Evolutionary conservation across 108 stramenopile genomes (phyloP).

Genomic region (Bacterosira constricta): DNA sequence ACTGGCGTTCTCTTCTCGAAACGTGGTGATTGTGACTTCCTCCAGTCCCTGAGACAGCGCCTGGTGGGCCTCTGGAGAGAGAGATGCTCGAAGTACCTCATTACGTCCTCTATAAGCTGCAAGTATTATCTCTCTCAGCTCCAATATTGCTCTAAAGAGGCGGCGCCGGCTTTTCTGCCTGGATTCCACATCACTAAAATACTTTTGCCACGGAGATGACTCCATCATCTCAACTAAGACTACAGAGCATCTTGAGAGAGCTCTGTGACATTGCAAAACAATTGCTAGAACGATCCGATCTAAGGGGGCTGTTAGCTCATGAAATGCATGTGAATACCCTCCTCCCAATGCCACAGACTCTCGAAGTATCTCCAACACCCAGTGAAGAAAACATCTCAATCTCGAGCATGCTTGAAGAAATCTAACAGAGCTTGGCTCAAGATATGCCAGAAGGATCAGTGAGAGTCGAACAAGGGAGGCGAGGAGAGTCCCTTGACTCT

Average conservation of each 20-base stretch:
- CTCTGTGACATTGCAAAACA: conserved; percentile 75
- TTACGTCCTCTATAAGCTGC: conserved; percentile 64
- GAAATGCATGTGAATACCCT: conserved; percentile 64
- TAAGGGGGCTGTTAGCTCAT: conserved; percentile 63
- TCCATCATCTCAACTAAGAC: conserved; percentile 74
- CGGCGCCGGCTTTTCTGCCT: conserved; percentile 49
- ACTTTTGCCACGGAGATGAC: conserved; percentile 44
- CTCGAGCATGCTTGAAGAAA: conserved; percentile 80
- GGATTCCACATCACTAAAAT: conserved; percentile 60
- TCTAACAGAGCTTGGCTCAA: conserved; percentile 80
- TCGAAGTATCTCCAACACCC: conserved; percentile 75
- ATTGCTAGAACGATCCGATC: conserved; percentile 73
- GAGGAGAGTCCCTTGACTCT: conserved; percentile 78
- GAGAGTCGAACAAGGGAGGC: conserved; percentile 76
- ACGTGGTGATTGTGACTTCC: conserved; percentile 3
- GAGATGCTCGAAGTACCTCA: conserved; percentile 54
- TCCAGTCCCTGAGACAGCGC: conserved; percentile 61
- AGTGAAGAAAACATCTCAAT: conserved; percentile 77
- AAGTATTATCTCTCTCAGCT: conserved; percentile 73
- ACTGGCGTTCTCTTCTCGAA: not conserved
- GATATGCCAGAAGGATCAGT: conserved; percentile 60
- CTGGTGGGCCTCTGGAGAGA: conserved; percentile 61
- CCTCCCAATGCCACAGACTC: conserved; percentile 75
- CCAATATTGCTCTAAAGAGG: conserved; percentile 54
- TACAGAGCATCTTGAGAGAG: conserved; percentile 66